Percentiles rank a stretch among this genome's conserved stretches.
phyloP scores from a whole-genome alignment of 1,139 yeast species.

The Taphrina communis region DNA sequence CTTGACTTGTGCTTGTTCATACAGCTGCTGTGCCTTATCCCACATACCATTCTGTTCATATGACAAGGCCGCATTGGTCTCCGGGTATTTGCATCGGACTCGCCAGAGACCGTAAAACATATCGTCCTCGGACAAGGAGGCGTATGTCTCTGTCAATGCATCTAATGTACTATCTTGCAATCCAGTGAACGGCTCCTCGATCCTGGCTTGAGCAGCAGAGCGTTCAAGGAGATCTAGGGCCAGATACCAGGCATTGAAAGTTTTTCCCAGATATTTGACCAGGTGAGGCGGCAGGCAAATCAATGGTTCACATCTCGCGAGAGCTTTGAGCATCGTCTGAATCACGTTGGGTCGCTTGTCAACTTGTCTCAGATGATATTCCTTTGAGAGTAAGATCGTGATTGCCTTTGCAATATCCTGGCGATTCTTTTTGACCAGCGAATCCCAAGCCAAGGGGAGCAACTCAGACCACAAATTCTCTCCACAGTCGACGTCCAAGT shows the following conservation, averaged over 20 bases:
- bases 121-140: slow-evolving; percentile 89
- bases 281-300: slow-evolving; percentile 89
- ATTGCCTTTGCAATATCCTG: slow-evolving; percentile 81
- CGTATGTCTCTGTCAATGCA: slow-evolving; percentile 86
- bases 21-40: slow-evolving; percentile 91
- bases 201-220: slow-evolving; percentile 51
- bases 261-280: slow-evolving; percentile 82
- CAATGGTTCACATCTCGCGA: slow-evolving; percentile 68
- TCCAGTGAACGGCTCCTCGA: slow-evolving; percentile 62
- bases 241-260: slow-evolving; percentile 91
- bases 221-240: slow-evolving; percentile 82
- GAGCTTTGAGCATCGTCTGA: slow-evolving; percentile 80
- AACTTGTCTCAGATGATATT: slow-evolving; percentile 86
- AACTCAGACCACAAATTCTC: slow-evolving; percentile 83
- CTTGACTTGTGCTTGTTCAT: slow-evolving; percentile 96
- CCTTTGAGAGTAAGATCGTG: slow-evolving; percentile 81
- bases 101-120: slow-evolving; percentile 99
- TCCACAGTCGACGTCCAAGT: slow-evolving; percentile 78
- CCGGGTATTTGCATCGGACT: slow-evolving; percentile 89
- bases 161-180: slow-evolving; percentile 87
- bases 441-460: slow-evolving; percentile 78
- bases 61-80: slow-evolving; percentile 89
- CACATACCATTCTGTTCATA: slow-evolving; percentile 95
- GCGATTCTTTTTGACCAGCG: slow-evolving; percentile 78
- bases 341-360: slow-evolving; percentile 87